Base-by-base conservation (phyloP, 495 filamentous ascomycete species). In the Aspergillus sclerotioniger region DNA sequence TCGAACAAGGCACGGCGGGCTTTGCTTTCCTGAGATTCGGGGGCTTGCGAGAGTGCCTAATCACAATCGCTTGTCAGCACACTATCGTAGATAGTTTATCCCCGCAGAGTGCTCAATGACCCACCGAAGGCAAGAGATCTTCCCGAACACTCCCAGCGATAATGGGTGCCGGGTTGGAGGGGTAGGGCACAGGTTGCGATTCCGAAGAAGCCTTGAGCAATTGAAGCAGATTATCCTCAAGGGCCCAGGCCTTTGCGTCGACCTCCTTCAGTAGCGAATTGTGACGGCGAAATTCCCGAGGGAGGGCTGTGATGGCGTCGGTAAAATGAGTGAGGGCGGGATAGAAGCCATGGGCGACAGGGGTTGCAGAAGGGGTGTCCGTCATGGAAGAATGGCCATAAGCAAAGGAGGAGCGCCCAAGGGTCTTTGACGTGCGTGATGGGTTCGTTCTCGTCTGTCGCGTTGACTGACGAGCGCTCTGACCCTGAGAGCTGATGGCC, bases 201-300 rank as follows among this genome's bases (percentile, higher is more conserved):
- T 83, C 81, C 53, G 87, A 84, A 17, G 88, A 84, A 55, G 76
- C 77, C 37, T 86, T 79, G 59, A 96, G 81, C 57, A 92, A 76
- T 63, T 87, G 78, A 56, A 86, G 80, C 32, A 96, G 79, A 64
- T 83, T 76, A 57, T 81, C 80, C 62, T 83, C 80, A 8, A 81
- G 71, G 6, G 78, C 80, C 73, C 78, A 81, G 13, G 79, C 78
- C 62, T 99, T 99, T 50, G 94, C 93, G 76, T 99, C 95, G 32
- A 97, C 94, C 71, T 99, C 94, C 64, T 96, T 96, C 51, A 99
- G 77, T 45, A 97, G 81, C 6, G 92, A 94, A 67, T 96, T 96
- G 70, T 99, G 93, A 58, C 91, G 83, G 55, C 96, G 90, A 53
- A 96, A 90, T 67, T 99, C 94, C 68, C 91, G 90, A 8, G 94